Conservation (phyloP, 1,284 basidiomycete genomes). For the Acaromyces ingoldii region DNA sequence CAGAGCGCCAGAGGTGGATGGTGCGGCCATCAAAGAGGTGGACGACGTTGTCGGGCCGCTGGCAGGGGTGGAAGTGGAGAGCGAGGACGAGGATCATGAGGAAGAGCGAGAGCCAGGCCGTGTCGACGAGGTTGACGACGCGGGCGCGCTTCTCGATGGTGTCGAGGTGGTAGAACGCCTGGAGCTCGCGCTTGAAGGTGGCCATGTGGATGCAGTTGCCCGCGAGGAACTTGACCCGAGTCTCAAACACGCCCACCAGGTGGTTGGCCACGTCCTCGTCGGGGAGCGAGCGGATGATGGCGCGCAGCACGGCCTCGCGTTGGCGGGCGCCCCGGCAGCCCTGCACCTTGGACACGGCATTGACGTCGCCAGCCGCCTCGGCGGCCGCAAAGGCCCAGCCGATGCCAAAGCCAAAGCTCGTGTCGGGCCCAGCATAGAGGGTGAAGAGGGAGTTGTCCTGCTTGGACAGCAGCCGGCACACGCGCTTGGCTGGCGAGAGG, state of each 20-base stretch:
- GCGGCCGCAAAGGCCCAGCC: conserved; percentile 46
- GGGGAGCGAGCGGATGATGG: conserved; percentile 36
- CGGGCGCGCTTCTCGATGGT: conserved; percentile 36
- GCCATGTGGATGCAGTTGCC: conserved; percentile 15
- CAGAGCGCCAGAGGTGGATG: conserved; percentile 38
- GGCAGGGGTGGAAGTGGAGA: conserved; percentile 44
- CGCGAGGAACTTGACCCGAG: conserved; percentile 8
- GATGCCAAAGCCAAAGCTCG: conserved; percentile 45
- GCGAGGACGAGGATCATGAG: conserved; percentile 40
- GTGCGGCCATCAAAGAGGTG: conserved; percentile 39
- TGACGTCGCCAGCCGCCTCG: conserved; percentile 22
- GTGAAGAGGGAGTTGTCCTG: conserved; percentile 19
- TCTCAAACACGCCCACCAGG: conserved; percentile 36
- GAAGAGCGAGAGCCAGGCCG: conserved; percentile 41
- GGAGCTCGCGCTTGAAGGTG: conserved; percentile 14
- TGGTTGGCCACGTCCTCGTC: conserved; percentile 28
- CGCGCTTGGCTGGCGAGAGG: conserved; percentile 5
- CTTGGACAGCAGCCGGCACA: conserved; percentile 10
- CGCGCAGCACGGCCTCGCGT: conserved; percentile 42
- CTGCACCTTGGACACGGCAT: conserved; percentile 16
- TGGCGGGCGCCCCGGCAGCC: conserved; percentile 24
- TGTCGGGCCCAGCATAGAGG: conserved; percentile 37
- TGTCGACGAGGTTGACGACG: conserved; percentile 41
- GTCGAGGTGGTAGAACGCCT: conserved; percentile 32
- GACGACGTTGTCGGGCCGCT: conserved; percentile 19